Evolutionary conservation across 495 filamentous ascomycete species (phyloP), one percentile per base, ranked within the genome.

Genomic region (Talaromyces thailandensis): DNA sequence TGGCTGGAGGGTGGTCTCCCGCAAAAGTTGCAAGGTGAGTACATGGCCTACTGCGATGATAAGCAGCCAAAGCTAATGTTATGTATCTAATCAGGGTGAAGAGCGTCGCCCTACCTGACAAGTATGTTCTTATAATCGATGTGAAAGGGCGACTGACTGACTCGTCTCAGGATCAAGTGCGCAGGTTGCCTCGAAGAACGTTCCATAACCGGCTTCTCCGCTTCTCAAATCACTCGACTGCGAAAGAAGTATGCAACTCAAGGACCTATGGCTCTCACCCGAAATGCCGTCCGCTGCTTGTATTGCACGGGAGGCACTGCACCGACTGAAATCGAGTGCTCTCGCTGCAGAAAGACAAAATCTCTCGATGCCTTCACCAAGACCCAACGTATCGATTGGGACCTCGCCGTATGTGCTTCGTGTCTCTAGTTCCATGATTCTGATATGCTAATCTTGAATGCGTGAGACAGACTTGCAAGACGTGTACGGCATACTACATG

Each of bases 361-460:
- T 64, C 66, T 0, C 57, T 83, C 1, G 74, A 82, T 0, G 69
- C 73, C 0, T 91, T 89, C 68, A 81, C 81, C 50, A 87, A 84
- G 64, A 71, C 63, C 25, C 82, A 88, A 63, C 77, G 85, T 0
- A 69, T 69, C 18, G 75, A 77, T 21, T 71, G 70, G 1, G 76
- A 81, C 11, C 65, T 68, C 11, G 75, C 80, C 2, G 86, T 86
- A 75, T 71, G 81, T 70, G 26, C 26, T n/a, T 62, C 45, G 58
- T 24, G 7, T 59, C 35, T 21, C n/a, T 28, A 2, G 21, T 50
- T 28, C 11, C 18, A 58, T 18, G n/a, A 50, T 26, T 6, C 25
- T 32, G n/a, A 23, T 9, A 58, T 48, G 51, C 16, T 50, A 32
- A 6, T 63, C 3, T 62, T 84, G 82, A n/a, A 78, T 75, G 73